These are phyloP conservation scores for Chara braunii DNA, from an alignment of 139 green algal genomes.

Conservation along the genomic window DNA sequence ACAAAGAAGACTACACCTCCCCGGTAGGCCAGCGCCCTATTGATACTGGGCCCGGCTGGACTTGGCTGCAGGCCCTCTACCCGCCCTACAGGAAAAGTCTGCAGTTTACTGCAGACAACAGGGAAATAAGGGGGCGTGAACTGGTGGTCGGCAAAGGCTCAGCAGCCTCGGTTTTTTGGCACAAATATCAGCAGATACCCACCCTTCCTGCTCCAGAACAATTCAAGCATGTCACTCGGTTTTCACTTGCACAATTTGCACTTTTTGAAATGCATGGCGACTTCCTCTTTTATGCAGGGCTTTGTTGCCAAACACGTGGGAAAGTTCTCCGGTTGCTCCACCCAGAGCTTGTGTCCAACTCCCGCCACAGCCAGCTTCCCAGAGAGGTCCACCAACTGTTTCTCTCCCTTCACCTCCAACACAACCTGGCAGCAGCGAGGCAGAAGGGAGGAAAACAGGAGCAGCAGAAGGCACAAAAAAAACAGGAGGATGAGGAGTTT, in stretches of 20 bases:
- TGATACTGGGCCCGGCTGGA: no score
- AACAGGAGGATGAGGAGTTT: no score
- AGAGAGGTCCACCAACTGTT: constrained; percentile 62
- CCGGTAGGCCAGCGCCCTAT: no score
- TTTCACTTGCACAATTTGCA: constrained; percentile 60
- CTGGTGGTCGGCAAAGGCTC: no score
- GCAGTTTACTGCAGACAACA: no score
- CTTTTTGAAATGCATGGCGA: constrained; percentile 72
- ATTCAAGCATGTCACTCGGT: background rate
- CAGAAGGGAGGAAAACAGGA: constrained; percentile 1
- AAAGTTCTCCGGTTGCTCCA: constrained; percentile 91
- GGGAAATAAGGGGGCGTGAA: no score
- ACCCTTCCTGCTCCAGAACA: background rate
- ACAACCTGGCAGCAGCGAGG: constrained; percentile 82
- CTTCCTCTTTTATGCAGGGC: constrained; percentile 59
- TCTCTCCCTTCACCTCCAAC: constrained; percentile 79
- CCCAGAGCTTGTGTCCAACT: constrained; percentile 69
- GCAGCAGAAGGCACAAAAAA: background rate
- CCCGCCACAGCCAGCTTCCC: constrained; percentile 61
- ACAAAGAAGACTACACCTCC: no score
- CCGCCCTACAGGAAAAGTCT: no score
- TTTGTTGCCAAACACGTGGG: constrained; percentile 80
- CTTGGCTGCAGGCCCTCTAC: no score
- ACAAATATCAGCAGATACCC: no score
- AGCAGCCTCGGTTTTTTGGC: no score